Evolutionary conservation across 768 basidiomycete species (phyloP), one percentile per base, ranked within the genome.

Genomic region (Lactarius vividus): DNA sequence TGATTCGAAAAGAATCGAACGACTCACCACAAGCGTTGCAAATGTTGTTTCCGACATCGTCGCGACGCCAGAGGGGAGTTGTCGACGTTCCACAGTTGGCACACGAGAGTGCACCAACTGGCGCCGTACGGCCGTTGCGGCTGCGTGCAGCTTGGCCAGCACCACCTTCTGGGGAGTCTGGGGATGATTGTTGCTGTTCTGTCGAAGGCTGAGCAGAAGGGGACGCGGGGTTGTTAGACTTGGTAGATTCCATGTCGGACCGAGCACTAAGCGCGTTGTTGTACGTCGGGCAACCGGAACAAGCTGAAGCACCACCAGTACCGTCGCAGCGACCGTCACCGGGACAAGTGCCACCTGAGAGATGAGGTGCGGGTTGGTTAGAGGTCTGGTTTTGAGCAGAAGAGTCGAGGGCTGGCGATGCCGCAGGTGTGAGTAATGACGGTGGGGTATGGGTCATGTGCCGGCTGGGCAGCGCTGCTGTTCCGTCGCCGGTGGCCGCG

Each of bases 291-390:
- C 97, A 99, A 54, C 97, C 97, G 69, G 89, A 85, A 77, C 97
- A 99, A 68, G 92, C 89, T 66, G 86, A 86, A 70, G 94, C 88
- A 61, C 97, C 97, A 72, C 97, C 97, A 15, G 93, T 96, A 70
- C 97, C 97, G 78, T 99, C 94, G 79, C 97, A 99, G 71, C 92
- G 85, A 39, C 97, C 97, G 78, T 98, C 97, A 64, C 97, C 97
- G 4, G 97, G 97, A 77, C 97, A 99, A n/a, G 96, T 96, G 68
- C 91, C 66, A 62, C 57, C 89, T 37, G 75, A 74, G 63, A 53
- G 59, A 49, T 72, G 72, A 20, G 49, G 55, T 8, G 61, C 44
- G 26, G 54, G 42, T 29, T 46, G 55, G 59, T 66, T 60, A n/a
- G 63, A 46, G 18, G 52, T 18, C 71, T 66, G 73, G 68, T 59